phyloP scores from a whole-genome alignment of 1,284 basidiomycete genomes.

The Ustilago esculenta region DNA sequence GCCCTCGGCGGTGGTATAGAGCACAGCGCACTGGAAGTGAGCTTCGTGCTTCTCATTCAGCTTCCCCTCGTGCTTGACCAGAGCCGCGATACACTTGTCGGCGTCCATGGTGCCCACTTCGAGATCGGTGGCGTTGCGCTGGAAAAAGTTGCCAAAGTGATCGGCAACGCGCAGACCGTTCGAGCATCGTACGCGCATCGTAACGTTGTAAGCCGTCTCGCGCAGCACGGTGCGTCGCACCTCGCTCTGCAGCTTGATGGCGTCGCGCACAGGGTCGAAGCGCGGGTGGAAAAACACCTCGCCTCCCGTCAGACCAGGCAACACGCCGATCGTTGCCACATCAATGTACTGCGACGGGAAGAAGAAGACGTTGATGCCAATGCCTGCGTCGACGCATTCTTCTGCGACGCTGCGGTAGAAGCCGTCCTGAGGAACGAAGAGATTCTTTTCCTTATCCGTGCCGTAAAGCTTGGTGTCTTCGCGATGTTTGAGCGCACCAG shows the following conservation, averaged over 20 bases:
- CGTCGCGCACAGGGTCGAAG: constrained; percentile 80
- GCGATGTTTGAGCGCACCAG: constrained; percentile 74
- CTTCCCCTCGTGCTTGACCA: constrained; percentile 73
- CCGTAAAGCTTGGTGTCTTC: constrained; percentile 82
- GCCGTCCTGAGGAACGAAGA: constrained; percentile 80
- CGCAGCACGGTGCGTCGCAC: constrained; percentile 77
- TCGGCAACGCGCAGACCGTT: constrained; percentile 79
- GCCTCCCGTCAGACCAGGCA: constrained; percentile 85
- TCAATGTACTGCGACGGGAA: constrained; percentile 86
- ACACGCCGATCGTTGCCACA: constrained; percentile 78
- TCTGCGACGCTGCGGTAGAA: constrained; percentile 85
- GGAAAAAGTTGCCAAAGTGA: constrained; percentile 84
- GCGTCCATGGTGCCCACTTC: constrained; percentile 83
- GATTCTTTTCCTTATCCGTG: constrained; percentile 84
- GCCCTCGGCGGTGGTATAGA: constrained; percentile 85
- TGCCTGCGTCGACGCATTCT: constrained; percentile 86
- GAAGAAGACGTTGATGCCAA: constrained; percentile 89
- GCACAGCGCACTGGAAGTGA: constrained; percentile 86
- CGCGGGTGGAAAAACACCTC: constrained; percentile 92
- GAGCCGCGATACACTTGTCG: constrained; percentile 79
- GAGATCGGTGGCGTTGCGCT: constrained; percentile 79
- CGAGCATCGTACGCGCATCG: constrained; percentile 84
- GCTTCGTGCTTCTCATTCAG: constrained; percentile 82
- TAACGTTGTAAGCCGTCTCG: constrained; percentile 82
- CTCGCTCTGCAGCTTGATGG: constrained; percentile 76